phyloP scores from a whole-genome alignment of 164 flowering plant genomes.

The Magnolia kwangsiensis region DNA sequence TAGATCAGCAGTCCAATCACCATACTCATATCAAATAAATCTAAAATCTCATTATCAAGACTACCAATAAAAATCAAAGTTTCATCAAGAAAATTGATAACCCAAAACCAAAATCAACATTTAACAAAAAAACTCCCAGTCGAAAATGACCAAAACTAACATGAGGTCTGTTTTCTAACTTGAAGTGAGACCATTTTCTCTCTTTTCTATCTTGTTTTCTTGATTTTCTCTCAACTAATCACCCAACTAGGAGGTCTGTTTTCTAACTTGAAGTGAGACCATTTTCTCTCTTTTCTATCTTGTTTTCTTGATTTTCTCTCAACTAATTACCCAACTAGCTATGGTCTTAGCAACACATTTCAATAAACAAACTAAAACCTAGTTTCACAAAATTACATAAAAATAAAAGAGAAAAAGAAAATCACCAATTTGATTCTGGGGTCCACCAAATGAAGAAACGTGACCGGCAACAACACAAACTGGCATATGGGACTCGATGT shows the following conservation, averaged over 20 bases:
- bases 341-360: background rate
- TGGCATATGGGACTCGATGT: conserved; percentile 89
- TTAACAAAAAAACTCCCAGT: background rate
- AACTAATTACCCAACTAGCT: background rate
- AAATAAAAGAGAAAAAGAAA: background rate
- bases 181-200: background rate
- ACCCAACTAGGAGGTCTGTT: background rate
- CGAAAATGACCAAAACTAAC: background rate
- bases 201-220: background rate
- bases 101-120: background rate
- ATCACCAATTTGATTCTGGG: conserved; percentile 86
- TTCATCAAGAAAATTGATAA: background rate
- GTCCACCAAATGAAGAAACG: conserved; percentile 84
- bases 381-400: background rate
- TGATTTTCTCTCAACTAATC: background rate
- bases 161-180: background rate
- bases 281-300: background rate
- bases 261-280: background rate
- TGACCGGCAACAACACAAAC: conserved; percentile 71
- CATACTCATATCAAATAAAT: background rate
- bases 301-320: background rate
- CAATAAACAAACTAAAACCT: background rate
- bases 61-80: background rate
- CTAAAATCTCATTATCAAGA: background rate
- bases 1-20: background rate